Evolutionary conservation across 2,329 filamentous ascomycete species (phyloP).

Genomic region (Sporothrix brunneoviolacea): DNA sequence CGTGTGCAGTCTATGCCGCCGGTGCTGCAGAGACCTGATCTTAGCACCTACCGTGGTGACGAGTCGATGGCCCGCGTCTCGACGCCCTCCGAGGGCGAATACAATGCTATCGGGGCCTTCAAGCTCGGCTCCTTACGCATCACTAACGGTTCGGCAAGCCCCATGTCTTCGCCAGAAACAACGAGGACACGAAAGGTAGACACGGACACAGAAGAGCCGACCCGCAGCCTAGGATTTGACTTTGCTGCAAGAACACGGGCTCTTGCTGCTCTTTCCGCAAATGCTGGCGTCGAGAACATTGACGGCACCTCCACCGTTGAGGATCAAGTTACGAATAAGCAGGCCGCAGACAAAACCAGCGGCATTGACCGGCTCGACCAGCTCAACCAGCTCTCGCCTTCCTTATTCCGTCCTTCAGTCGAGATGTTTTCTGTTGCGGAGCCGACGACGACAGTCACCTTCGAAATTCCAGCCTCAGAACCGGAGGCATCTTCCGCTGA

Average conservation of each 20-base stretch:
- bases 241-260: constrained; percentile 7
- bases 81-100: constrained; percentile 50
- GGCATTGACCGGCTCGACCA: too few species aligned
- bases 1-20: constrained; percentile 32
- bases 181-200: background rate
- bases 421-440: background rate
- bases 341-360: background rate
- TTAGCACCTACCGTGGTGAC: background rate
- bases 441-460: background rate
- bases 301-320: background rate
- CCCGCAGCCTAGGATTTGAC: background rate
- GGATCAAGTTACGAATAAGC: background rate
- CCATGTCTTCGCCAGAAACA: constrained; percentile 26
- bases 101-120: constrained; percentile 54
- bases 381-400: background rate
- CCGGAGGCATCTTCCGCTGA: background rate
- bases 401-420: background rate
- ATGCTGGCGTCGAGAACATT: background rate
- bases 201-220: background rate
- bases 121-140: constrained; percentile 57
- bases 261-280: constrained; percentile 10
- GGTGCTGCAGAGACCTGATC: constrained; percentile 15
- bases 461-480: background rate
- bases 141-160: constrained; percentile 51
- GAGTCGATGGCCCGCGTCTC: constrained; percentile 30